Conservation (phyloP, 768 basidiomycete genomes). For the Lactifluus volemus region DNA sequence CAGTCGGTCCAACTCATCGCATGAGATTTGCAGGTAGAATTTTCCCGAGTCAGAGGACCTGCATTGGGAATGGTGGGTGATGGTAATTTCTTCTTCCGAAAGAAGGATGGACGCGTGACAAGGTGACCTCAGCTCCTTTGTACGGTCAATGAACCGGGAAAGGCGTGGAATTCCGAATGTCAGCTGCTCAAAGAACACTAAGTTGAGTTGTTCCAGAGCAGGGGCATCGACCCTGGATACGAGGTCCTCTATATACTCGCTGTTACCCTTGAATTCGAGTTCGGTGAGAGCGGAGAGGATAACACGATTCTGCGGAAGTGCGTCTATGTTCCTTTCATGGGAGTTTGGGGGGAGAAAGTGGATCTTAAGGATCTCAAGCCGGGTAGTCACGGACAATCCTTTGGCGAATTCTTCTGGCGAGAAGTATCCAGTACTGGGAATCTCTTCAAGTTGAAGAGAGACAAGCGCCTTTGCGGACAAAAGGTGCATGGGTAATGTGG, state of each 20-base stretch:
- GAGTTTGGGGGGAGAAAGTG: not conserved
- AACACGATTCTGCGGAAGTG: not conserved
- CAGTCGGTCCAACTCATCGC: not conserved
- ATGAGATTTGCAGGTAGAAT: not conserved
- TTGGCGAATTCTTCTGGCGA: not conserved
- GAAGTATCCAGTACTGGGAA: not conserved
- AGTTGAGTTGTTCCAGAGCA: not conserved
- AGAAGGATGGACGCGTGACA: not conserved
- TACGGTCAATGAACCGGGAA: not conserved
- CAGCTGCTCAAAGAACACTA: not conserved
- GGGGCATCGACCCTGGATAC: not conserved
- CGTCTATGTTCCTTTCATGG: not conserved
- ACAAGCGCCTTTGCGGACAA: not conserved
- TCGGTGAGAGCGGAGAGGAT: not conserved
- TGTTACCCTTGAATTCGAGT: not conserved
- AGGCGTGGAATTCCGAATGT: not conserved
- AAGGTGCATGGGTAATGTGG: not conserved
- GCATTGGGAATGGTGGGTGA: not conserved
- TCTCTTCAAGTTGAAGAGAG: not conserved
- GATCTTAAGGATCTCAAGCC: not conserved
- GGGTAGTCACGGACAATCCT: not conserved
- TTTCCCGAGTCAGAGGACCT: not conserved
- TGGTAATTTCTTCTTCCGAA: not conserved
- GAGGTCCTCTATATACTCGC: slow-evolving; percentile 2
- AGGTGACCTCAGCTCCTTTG: not conserved